Evolutionary conservation across 805 yeast genomes (phyloP).

Genomic region (Wickerhamomyces queroliae): DNA sequence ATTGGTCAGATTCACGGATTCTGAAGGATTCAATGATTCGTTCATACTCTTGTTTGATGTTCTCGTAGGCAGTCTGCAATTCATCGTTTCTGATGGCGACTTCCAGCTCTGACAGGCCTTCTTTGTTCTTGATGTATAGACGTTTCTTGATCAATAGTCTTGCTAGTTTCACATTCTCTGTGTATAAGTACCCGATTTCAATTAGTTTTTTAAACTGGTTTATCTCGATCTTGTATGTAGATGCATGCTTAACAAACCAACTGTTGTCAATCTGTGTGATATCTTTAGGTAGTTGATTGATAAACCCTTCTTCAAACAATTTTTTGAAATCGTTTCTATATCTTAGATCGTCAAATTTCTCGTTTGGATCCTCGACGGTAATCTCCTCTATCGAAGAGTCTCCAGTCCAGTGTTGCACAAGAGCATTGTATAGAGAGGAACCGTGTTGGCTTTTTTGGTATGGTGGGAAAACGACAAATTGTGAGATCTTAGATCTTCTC

Average conservation of each 20-base stretch:
- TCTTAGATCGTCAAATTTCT: conserved; percentile 83
- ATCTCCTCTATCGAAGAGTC: conserved; percentile 58
- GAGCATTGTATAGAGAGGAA: conserved; percentile 48
- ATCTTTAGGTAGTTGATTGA: conserved; percentile 22
- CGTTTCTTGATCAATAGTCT: conserved; percentile 69
- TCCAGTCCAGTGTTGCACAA: conserved; percentile 49
- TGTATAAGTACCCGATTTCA: conserved; percentile 60
- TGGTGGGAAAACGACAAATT: conserved; percentile 80
- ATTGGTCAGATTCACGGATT: background rate
- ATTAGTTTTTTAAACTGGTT: conserved; percentile 73
- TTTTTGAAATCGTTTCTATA: conserved; percentile 72
- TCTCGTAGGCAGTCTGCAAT: conserved; percentile 66
- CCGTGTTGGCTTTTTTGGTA: conserved; percentile 77
- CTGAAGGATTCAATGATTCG: conserved; percentile 35
- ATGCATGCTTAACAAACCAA: conserved; percentile 37
- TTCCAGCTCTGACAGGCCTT: conserved; percentile 65
- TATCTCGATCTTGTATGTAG: conserved; percentile 53
- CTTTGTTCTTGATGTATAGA: conserved; percentile 72
- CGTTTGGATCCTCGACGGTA: conserved; percentile 93
- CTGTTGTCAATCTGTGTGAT: conserved; percentile 20
- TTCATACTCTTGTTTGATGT: conserved; percentile 65
- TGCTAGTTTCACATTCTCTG: conserved; percentile 28
- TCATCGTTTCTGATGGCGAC: conserved; percentile 60
- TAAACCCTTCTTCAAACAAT: conserved; percentile 29
- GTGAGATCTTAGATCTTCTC: conserved; percentile 74